Evolutionary conservation across 208 protist genomes (phyloP).

Genomic region (Leishmania martiniquensis): DNA sequence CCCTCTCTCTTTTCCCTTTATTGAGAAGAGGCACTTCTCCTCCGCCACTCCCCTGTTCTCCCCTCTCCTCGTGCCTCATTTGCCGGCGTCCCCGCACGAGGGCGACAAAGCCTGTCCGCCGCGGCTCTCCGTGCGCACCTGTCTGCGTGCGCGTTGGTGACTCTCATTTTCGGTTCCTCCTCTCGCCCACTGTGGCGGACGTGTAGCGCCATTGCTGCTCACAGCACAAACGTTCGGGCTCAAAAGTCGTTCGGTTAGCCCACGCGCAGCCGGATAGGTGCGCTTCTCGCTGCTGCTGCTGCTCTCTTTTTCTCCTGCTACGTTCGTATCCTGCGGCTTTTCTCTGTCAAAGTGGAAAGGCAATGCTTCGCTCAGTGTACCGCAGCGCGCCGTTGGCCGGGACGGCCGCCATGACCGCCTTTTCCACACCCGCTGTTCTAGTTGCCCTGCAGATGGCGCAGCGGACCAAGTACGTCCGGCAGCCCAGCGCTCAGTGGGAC

Average conservation of each 20-base stretch:
- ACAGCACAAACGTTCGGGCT: too few relatives aligned
- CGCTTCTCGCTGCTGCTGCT: not conserved
- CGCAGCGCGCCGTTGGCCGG: constrained; percentile 16
- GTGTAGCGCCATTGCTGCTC: too few relatives aligned
- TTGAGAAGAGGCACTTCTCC: too few relatives aligned
- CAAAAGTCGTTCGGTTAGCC: not conserved
- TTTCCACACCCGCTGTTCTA: constrained; percentile 2
- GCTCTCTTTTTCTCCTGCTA: not conserved
- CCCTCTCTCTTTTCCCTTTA: not conserved
- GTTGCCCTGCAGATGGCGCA: constrained; percentile 29
- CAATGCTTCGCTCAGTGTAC: constrained; percentile 32
- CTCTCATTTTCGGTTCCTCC: too few relatives aligned
- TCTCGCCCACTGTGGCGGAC: too few relatives aligned
- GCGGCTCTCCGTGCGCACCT: too few relatives aligned
- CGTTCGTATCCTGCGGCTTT: not conserved
- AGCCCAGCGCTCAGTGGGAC: constrained; percentile 87
- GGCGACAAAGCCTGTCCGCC: too few relatives aligned
- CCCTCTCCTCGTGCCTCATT: too few relatives aligned
- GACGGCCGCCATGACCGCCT: constrained; percentile 1
- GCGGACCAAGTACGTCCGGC: constrained; percentile 81
- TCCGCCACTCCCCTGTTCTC: not conserved
- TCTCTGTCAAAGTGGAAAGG: not conserved
- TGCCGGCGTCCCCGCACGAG: not conserved
- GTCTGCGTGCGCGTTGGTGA: too few relatives aligned
- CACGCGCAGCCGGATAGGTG: not conserved